These are phyloP conservation scores for Fusarium albosuccineum DNA, from an alignment of 2,329 filamentous ascomycete species.

Conservation along the genomic window DNA sequence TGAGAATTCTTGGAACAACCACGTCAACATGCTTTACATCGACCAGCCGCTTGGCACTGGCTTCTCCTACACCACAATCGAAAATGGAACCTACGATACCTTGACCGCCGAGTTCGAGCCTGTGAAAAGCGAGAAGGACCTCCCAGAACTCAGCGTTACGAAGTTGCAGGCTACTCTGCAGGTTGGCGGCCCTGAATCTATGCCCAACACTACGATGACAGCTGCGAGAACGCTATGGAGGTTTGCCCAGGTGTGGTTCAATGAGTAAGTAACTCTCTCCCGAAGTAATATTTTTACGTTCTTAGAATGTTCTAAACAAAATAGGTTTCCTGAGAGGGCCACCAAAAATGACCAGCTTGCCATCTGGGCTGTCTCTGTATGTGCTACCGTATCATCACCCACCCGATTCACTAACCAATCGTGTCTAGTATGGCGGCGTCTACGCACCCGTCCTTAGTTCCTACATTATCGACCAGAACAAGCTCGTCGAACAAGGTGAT, in stretches of 20 bases:
- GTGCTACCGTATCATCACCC: neutral
- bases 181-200: neutral
- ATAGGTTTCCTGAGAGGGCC: slow-evolving; percentile 65
- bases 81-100: slow-evolving; percentile 68
- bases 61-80: slow-evolving; percentile 62
- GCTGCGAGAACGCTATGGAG: slow-evolving; percentile 70
- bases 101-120: slow-evolving; percentile 49
- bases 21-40: slow-evolving; percentile 63
- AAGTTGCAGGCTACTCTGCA: slow-evolving; percentile 18
- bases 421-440: slow-evolving; percentile 67
- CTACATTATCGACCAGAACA: slow-evolving; percentile 70
- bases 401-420: neutral
- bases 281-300: too few species aligned
- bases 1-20: slow-evolving; percentile 71
- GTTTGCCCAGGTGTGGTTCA: slow-evolving; percentile 70
- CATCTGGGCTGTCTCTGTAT: slow-evolving; percentile 69
- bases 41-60: slow-evolving; percentile 73
- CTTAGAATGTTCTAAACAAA: neutral
- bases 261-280: slow-evolving; percentile 33
- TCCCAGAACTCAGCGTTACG: slow-evolving; percentile 25
- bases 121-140: neutral
- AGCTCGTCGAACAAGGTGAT: slow-evolving; percentile 44
- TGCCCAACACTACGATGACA: slow-evolving; percentile 62
- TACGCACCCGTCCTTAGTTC: slow-evolving; percentile 73
- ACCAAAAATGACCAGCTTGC: slow-evolving; percentile 66